Evolutionary conservation across 1,284 basidiomycete species (phyloP).

Genomic region (Agroathelia rolfsii): DNA sequence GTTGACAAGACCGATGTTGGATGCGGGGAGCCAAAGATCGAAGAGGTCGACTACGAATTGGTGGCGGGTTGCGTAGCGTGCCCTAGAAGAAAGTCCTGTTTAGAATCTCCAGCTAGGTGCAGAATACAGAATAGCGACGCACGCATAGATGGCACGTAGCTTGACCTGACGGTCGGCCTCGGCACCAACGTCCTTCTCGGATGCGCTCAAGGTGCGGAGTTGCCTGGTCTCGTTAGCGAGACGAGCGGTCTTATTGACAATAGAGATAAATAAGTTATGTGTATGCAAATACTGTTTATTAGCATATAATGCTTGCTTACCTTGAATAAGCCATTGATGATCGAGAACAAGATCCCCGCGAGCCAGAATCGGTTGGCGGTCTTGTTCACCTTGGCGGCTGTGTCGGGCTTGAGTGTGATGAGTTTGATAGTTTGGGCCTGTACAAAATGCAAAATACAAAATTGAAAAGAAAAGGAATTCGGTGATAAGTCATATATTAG

Average conservation of each 20-base stretch:
- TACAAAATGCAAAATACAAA: too few relatives aligned
- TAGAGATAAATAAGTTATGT: too few relatives aligned
- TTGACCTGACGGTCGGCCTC: constrained; percentile 59
- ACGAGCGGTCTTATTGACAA: constrained; percentile 52
- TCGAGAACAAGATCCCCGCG: constrained; percentile 74
- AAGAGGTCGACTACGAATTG: constrained; percentile 78
- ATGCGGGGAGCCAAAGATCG: constrained; percentile 86
- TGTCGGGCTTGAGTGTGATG: constrained; percentile 54
- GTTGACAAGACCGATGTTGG: constrained; percentile 68
- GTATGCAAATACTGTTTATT: too few relatives aligned
- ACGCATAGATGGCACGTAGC: constrained; percentile 50
- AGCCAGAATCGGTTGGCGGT: constrained; percentile 87
- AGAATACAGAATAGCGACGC: constrained; percentile 17
- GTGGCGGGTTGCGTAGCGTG: constrained; percentile 53
- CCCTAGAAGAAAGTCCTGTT: constrained; percentile 39
- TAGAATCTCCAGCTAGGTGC: too few relatives aligned
- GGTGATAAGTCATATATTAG: too few relatives aligned
- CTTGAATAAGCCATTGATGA: constrained; percentile 61
- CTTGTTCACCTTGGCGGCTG: constrained; percentile 57
- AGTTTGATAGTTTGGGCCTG: constrained; percentile 67
- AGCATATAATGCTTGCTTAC: too few relatives aligned
- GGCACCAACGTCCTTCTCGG: constrained; percentile 48
- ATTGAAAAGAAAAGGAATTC: constrained; percentile 5
- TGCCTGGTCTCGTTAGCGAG: constrained; percentile 50
- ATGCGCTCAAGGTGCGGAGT: constrained; percentile 33